phyloP scores from a whole-genome alignment of 345 rosid genomes.

The Pugionium cornutum region DNA sequence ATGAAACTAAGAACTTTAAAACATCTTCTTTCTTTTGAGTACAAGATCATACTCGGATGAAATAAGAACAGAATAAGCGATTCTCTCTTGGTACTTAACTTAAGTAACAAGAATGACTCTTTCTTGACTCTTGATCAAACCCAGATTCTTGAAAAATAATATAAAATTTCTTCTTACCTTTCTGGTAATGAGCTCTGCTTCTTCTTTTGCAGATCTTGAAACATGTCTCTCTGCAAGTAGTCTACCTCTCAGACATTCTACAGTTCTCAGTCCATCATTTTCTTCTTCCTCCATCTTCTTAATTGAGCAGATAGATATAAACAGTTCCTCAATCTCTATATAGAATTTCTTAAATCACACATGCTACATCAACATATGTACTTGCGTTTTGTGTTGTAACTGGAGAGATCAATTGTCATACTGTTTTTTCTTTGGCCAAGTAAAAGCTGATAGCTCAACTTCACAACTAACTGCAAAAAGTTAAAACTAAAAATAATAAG shows the following conservation, averaged over 20 bases:
- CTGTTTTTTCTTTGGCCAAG: not conserved
- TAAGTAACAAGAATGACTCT: conserved; percentile 2
- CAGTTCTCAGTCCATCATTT: conserved; percentile 48
- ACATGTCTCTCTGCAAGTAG: conserved; percentile 85
- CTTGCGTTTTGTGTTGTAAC: conserved; percentile 45
- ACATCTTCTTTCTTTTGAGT: not conserved
- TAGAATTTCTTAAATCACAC: conserved; percentile 11
- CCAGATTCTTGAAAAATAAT: not conserved
- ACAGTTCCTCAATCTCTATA: conserved; percentile 20
- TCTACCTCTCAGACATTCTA: conserved; percentile 84
- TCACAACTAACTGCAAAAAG: conserved; percentile 32
- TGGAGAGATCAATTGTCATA: conserved; percentile 45
- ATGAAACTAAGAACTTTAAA: not conserved
- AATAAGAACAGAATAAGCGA: conserved; percentile 4
- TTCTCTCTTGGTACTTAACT: not conserved
- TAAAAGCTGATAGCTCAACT: conserved; percentile 26
- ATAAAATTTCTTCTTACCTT: conserved; percentile 46
- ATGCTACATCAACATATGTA: conserved; percentile 4
- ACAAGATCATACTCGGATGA: not conserved
- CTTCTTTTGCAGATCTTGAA: conserved; percentile 68
- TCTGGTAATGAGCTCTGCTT: conserved; percentile 55
- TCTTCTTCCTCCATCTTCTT: conserved; percentile 52
- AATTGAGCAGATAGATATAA: conserved; percentile 30
- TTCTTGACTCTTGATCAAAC: conserved; percentile 21
- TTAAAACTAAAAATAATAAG: conserved; percentile 19